phyloP scores from a whole-genome alignment of 2,329 filamentous ascomycete species.

The Sphaceloma murrayae region DNA sequence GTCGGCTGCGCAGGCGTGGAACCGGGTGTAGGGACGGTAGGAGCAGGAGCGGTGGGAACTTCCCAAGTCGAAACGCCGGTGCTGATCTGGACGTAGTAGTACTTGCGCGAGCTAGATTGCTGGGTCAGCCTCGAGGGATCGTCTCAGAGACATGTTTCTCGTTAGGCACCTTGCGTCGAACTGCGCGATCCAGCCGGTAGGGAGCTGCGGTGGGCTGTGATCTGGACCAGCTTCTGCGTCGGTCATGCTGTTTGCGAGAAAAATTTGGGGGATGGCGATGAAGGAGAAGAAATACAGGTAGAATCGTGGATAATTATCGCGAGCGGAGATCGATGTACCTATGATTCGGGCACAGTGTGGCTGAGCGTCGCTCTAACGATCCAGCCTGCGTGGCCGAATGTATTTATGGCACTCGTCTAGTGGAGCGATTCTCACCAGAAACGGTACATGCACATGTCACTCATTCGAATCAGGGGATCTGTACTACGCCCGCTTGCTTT shows the following conservation, averaged over 20 bases:
- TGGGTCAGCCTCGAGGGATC: too few species aligned
- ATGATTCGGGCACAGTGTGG: slow-evolving; percentile 15
- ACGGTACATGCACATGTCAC: not conserved
- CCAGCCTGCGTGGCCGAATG: not conserved
- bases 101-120: slow-evolving; percentile 30
- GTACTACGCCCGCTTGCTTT: slow-evolving; percentile 11
- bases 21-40: slow-evolving; percentile 31
- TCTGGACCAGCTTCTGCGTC: slow-evolving; percentile 31
- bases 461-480: slow-evolving; percentile 1
- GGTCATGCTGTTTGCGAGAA: slow-evolving; percentile 18
- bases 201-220: slow-evolving; percentile 30
- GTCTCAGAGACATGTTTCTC: too few species aligned
- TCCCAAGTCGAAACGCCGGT: slow-evolving; percentile 36
- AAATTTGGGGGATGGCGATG: too few species aligned
- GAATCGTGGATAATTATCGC: slow-evolving; percentile 6
- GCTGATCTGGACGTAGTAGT: slow-evolving; percentile 36
- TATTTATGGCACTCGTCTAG: slow-evolving; percentile 6
- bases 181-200: slow-evolving; percentile 35
- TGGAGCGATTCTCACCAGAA: too few species aligned
- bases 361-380: slow-evolving; percentile 3
- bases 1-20: slow-evolving; percentile 29
- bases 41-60: slow-evolving; percentile 31
- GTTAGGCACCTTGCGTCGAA: slow-evolving; percentile 35
- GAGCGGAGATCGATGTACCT: too few species aligned
- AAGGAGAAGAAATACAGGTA: too few species aligned